Percentiles rank a stretch among this genome's conserved stretches.
phyloP scores from a whole-genome alignment of 2,329 filamentous ascomycete species.

The Fusarium hainanense region DNA sequence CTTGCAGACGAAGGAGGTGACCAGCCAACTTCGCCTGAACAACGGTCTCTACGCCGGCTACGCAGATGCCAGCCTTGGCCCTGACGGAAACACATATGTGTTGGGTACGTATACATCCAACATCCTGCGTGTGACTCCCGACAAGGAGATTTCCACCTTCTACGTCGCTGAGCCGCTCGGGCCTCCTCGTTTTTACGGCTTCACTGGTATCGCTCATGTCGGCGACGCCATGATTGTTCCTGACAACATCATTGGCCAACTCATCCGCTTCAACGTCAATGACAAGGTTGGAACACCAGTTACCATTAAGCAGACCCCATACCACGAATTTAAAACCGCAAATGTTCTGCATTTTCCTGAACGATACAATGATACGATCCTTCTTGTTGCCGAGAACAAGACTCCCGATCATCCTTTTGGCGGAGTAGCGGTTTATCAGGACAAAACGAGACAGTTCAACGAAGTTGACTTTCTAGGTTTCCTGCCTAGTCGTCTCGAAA shows the following conservation, averaged over 20 bases:
- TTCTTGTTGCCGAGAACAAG: background rate
- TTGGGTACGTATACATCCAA: background rate
- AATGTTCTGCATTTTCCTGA: background rate
- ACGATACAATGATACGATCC: background rate
- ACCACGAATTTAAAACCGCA: background rate
- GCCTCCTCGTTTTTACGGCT: background rate
- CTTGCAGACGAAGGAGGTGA: background rate
- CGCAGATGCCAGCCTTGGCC: background rate
- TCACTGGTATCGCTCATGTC: background rate
- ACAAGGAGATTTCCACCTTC: background rate
- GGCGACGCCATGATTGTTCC: background rate
- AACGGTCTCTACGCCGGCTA: background rate
- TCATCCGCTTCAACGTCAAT: background rate
- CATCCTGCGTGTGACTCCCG: background rate
- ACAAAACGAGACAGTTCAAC: background rate
- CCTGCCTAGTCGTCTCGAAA: background rate
- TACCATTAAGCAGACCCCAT: background rate
- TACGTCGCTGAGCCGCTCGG: background rate
- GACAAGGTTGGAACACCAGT: background rate
- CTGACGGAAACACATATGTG: background rate
- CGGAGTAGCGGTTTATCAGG: background rate
- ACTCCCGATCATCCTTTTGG: background rate
- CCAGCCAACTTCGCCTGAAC: background rate
- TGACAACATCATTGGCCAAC: background rate
- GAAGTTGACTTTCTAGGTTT: background rate